Base-by-base conservation (phyloP, 305 asterid species). In the Coffea humblotiana region DNA sequence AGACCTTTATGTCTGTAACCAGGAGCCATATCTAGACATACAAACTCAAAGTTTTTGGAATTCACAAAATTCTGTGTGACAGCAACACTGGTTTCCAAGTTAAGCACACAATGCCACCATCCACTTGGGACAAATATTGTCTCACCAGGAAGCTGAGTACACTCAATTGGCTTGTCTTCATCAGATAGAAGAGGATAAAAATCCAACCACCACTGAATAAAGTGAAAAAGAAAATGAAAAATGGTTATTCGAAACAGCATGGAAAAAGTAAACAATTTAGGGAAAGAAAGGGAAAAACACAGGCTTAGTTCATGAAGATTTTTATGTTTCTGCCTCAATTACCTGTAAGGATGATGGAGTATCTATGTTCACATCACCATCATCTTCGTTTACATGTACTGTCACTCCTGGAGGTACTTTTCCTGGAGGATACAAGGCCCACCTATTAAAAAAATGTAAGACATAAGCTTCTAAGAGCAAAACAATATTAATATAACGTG, bases 401-500 rank as follows among this genome's bases (percentile, higher is more conserved):
- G 97, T 94, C 86, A 94, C 98, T 84, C 99, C 99, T 86, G 85
- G 86, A 78, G 99, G 99, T 83, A 96, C 97, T 86, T 92, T 91
- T 82, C 99, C 99, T 1, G 99, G 98, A 83, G 99, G 99, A 94
- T 96, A 96, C 88, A 94, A 80, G 32, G 99, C 98, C 99, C 98
- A 96, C 93, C 98, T 96, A 81, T 85, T 83, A 77, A n/a, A 75
- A 32, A 86, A 77, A 74, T 79, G 74, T 60, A 74, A 65, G 82
- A 75, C 32, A 66, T 84, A 48, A 85, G 76, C 64, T 83, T 81
- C 72, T 12, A 78, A 58, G 61, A 48, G 75, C 43, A 66, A 37
- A 35, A n/a, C 43, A 58, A 25, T 54, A 37, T 65, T 54, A 48
- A 68, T 9, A 29, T 58, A 35, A 15, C 29, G 56, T 73, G 79